Base-by-base conservation (phyloP, 495 filamentous ascomycete species). In the Penicillium daleae region DNA sequence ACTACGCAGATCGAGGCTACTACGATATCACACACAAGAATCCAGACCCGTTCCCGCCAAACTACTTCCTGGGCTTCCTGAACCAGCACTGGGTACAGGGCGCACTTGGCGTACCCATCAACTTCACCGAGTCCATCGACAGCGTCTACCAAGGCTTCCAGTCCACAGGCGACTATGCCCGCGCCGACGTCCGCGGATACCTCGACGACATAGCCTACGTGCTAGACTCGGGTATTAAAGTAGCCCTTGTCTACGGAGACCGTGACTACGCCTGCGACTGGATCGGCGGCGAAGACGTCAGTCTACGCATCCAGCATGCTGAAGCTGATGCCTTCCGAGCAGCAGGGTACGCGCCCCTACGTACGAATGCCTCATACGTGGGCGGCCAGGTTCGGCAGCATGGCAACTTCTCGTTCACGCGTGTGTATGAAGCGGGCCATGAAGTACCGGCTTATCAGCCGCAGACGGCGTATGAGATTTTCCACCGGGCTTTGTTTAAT, bases 181-280 rank as follows among this genome's bases (percentile, higher is more conserved):
- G 73, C 33, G 75, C 75, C 6, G 76, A 82, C 46, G 69, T 80
- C 17, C 81, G 67, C 39, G 83, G 83, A 21, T 82, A 83, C 56
- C 64, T 87, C 2, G 76, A 82, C 29, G 80, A 84, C 49, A 59
- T 90, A 10, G 77, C 74, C 9, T 82, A 83, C 37, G 62, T 88
- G 4, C 75, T 89, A 6, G 74, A 82, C 27, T 75, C 76, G 15
- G 83, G 83, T 5, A 82, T 92, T 66, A 86, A 88, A 54, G 86
- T 93, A 4, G 84, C 86, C 13, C 79, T 92, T 7, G 78, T 91
- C 40, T 91, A 91, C 63, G 90, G 86, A 15, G 85, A 85, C 73
- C 74, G 80, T 13, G 85, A 88, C 59, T 88, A 85, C 54, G 77
- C 78, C n/a, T 86, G 85, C 66, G 85, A 83, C 60, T 80, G 78